Base-by-base conservation (phyloP, 805 yeast genomes). In the Tetrapisispora phaffii region DNA sequence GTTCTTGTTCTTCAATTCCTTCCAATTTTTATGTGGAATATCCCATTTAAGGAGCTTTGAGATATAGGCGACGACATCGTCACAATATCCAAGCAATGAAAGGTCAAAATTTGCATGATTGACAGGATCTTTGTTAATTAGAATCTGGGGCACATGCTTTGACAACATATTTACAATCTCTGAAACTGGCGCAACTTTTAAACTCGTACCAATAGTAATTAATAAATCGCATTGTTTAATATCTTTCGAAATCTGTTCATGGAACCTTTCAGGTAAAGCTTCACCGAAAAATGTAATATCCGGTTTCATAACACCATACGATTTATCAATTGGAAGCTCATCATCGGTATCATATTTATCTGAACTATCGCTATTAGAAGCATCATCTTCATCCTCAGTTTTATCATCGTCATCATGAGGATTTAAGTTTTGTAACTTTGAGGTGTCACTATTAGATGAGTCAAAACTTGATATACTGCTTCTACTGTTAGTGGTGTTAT, bases 251-350 rank as follows among this genome's bases (percentile, higher is more conserved):
- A 80, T 74, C 26, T 69, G 60, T 39, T 73, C 72, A 53, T 86
- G 89, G 57, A 82, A 88, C 40, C 71, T 63, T 13, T 70, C 69
- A 1, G 96, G 96, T 47, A 88, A 68, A 15, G 80, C 77, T 61
- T 88, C 96, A 15, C 95, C 95, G 54, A 88, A 88, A 58, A 88
- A 88, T 0, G 95, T 87, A 49, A 88, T 88, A 59, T 88, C 95
- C 0, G 97, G 97, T 60, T 89, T 88, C 75, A 85, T 73, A 2
- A 87, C 90, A 15, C 96, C 96, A 58, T 65, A 77, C 8, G 83
- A 74, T 53, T 76, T 74, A 21, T 70, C 63, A n/a, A 46, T 39
- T 33, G 41, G 40, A 15, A 35, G 41, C 10, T 50, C 50, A 17
- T 48, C 56, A 23, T 45, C 46, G 1, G 48, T 36, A 19, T 35